These are phyloP conservation scores for Pichia nakasei DNA, from an alignment of 805 yeast genomes.

Conservation along the genomic window DNA sequence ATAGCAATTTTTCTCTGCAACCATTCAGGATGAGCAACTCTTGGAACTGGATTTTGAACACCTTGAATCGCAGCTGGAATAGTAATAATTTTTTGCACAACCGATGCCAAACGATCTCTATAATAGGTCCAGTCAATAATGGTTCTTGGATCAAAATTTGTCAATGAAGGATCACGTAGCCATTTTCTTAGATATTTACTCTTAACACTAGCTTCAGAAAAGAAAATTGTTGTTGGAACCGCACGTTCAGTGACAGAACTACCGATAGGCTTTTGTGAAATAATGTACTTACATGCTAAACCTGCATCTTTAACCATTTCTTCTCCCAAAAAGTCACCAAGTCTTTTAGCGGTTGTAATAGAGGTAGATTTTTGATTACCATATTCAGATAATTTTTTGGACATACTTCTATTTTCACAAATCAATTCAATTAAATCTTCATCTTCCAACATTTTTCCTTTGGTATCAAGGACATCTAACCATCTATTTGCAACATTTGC, in stretches of 20 bases:
- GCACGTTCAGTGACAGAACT: slow-evolving; percentile 96
- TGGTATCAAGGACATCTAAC: slow-evolving; percentile 86
- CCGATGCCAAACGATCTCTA: slow-evolving; percentile 82
- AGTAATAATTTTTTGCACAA: slow-evolving; percentile 87
- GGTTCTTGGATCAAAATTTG: slow-evolving; percentile 76
- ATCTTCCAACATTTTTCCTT: slow-evolving; percentile 81
- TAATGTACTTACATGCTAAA: slow-evolving; percentile 87
- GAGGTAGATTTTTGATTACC: slow-evolving; percentile 89
- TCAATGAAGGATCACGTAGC: slow-evolving; percentile 71
- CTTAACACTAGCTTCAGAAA: slow-evolving; percentile 68
- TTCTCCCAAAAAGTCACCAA: slow-evolving; percentile 91
- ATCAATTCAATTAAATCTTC: slow-evolving; percentile 90
- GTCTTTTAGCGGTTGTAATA: slow-evolving; percentile 86
- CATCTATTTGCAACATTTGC: slow-evolving; percentile 92
- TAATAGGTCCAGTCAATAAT: slow-evolving; percentile 94
- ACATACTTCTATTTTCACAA: slow-evolving; percentile 95
- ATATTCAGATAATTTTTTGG: slow-evolving; percentile 82
- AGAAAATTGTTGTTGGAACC: slow-evolving; percentile 89
- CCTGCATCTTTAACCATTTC: slow-evolving; percentile 97
- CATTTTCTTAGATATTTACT: slow-evolving; percentile 72
- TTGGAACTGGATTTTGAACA: slow-evolving; percentile 84
- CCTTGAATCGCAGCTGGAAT: slow-evolving; percentile 96
- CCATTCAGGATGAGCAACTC: slow-evolving; percentile 95
- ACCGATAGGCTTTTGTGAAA: slow-evolving; percentile 70
- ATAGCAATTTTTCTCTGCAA: slow-evolving; percentile 52